These are phyloP conservation scores for Handroanthus guayacan DNA, from an alignment of 257 asterid genomes.

Conservation along the genomic window DNA sequence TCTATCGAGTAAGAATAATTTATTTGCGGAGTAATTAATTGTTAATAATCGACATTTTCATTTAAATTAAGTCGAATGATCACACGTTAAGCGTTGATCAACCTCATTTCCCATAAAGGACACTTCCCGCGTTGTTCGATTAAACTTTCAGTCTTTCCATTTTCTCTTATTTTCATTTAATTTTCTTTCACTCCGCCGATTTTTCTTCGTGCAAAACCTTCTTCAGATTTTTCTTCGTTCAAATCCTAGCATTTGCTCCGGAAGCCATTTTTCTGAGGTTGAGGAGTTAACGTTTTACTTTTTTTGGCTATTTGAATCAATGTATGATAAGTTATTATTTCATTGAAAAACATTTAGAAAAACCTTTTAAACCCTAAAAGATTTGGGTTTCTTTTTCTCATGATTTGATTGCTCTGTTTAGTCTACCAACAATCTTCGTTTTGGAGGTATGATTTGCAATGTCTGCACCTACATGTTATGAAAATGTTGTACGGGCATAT, in stretches of 20 bases:
- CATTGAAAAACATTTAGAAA: not conserved
- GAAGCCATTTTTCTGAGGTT: not conserved
- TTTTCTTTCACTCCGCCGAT: not conserved
- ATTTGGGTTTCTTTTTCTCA: not conserved
- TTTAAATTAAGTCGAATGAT: no score
- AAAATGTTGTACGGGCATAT: not conserved
- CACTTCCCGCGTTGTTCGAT: not conserved
- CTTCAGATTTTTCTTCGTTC: not conserved
- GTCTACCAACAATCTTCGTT: not conserved
- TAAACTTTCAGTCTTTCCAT: not conserved
- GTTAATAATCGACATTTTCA: no score
- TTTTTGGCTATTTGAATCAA: conserved; percentile 7
- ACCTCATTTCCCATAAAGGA: no score
- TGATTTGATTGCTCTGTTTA: not conserved
- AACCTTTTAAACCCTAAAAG: conserved; percentile 7
- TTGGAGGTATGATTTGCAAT: conserved; percentile 18
- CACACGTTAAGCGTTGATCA: no score
- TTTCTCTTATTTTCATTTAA: not conserved
- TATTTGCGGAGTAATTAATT: no score
- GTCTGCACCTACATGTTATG: not conserved
- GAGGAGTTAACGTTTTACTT: not conserved
- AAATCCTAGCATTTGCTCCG: not conserved
- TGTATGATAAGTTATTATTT: not conserved
- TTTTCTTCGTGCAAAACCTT: not conserved
- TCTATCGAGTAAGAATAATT: no score